Base-by-base conservation (phyloP, 352 stramenopile species). In the Pythium sukuiense region DNA sequence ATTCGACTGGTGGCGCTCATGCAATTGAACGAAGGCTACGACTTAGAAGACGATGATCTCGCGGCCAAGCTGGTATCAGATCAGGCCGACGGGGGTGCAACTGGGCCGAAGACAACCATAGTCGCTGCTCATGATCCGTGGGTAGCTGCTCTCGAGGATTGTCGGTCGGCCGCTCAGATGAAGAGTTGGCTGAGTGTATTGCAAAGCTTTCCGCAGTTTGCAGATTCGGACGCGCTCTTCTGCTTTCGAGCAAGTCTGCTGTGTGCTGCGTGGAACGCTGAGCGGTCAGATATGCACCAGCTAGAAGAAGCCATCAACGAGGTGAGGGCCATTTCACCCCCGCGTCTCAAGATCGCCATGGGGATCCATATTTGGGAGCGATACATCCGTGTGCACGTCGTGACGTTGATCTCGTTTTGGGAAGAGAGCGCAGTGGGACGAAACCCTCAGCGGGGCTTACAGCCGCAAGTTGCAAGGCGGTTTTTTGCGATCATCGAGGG, bases 201-300 rank as follows among this genome's bases (percentile, higher is more conserved):
- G 18, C 57, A 69, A 30, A 67, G 69, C 20, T 93, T 89, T 61
- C 81, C 76, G 12, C 87, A 92, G 58, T 82, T 93, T 35, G 73
- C 76, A 2, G 69, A 85, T 55, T 69, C 72, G 9, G 78, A 93
- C 50, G 62, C 80, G 2, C 63, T 93, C 5, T 83, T 80, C 52
- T 92, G 81, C 50, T 93, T 92, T 54, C 80, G 85, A 33, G 81
- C 83, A 13, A 75, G 61, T 27, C 58, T 89, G 24, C 70, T 95
- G 1, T 93, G 83, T 58, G 69, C 82, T 7, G 83, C 85, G 27
- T 95, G 87, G 87, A 95, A 93, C 59, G 74, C 83, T 5, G 83
- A 92, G 54, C 82, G 87, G 59, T 90, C 87, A 0, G 79, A 92
- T 29, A 93, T 95, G 87, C 81, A 83, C n/a, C 85, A 93, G 49